These are phyloP conservation scores for Sequoiadendron giganteum DNA, from an alignment of 75 land plant genomes.

Conservation along the genomic window DNA sequence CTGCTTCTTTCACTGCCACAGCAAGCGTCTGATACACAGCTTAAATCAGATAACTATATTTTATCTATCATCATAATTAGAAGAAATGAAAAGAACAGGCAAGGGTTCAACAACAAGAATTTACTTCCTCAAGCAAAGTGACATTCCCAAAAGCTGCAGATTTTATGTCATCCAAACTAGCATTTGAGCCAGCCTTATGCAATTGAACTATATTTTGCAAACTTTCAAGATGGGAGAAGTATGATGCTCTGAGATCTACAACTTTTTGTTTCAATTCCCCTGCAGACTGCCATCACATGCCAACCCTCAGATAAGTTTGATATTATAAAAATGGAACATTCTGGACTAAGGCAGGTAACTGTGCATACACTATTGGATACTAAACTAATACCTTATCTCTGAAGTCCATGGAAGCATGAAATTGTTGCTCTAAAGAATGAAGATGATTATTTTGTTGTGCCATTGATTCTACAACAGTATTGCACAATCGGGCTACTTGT, in stretches of 20 bases:
- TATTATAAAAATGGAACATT: neutral
- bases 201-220: constrained; percentile 55
- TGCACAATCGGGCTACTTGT: constrained; percentile 51
- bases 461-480: constrained; percentile 43
- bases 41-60: constrained; percentile 3
- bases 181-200: constrained; percentile 49
- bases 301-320: constrained; percentile 12
- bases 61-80: neutral
- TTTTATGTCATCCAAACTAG: constrained; percentile 42
- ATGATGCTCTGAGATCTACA: constrained; percentile 28
- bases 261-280: constrained; percentile 45
- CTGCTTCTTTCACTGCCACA: constrained; percentile 31
- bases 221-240: constrained; percentile 52
- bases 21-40: constrained; percentile 31
- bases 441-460: constrained; percentile 65
- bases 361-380: neutral
- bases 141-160: constrained; percentile 27
- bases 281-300: neutral
- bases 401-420: constrained; percentile 47
- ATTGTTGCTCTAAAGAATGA: constrained; percentile 52
- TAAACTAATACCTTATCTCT: constrained; percentile 54
- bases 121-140: constrained; percentile 49
- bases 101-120: constrained; percentile 5
- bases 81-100: constrained; percentile 3
- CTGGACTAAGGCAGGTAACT: neutral